phyloP scores from a whole-genome alignment of 176 grass and related monocot genomes.

The Aegilops longissima region DNA sequence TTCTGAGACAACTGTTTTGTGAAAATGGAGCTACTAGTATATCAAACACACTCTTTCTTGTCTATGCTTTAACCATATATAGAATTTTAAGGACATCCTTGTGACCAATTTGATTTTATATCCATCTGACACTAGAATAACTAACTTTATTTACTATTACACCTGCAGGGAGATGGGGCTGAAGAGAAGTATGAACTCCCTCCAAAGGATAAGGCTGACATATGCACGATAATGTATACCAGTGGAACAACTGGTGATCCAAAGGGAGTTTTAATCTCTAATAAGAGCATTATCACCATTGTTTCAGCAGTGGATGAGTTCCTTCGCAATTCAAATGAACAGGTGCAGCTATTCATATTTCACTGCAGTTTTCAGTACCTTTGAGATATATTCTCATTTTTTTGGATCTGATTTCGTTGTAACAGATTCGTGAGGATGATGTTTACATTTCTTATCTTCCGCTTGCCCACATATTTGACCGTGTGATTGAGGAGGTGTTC shows the following conservation, averaged over 20 bases:
- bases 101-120: constrained; percentile 21
- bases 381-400: constrained; percentile 14
- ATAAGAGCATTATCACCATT: constrained; percentile 83
- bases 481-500: constrained; percentile 85
- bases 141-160: constrained; percentile 19
- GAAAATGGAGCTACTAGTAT: neutral
- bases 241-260: constrained; percentile 98
- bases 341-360: constrained; percentile 38
- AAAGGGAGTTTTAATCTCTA: constrained; percentile 89
- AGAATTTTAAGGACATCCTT: neutral
- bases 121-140: constrained; percentile 6
- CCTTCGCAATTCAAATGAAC: constrained; percentile 54
- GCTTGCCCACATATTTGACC: constrained; percentile 96
- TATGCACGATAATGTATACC: constrained; percentile 97
- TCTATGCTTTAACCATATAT: neutral
- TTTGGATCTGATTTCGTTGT: constrained; percentile 8
- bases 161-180: constrained; percentile 61
- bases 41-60: neutral
- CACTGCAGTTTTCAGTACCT: neutral
- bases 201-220: constrained; percentile 67
- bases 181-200: constrained; percentile 78
- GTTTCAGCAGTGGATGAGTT: constrained; percentile 60
- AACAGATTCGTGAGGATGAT: constrained; percentile 65
- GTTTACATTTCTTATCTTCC: constrained; percentile 91
- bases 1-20: neutral